Evolutionary conservation across 225 moss, liverwort and hornwort genomes (phyloP), one percentile per base, ranked within the genome.

Genomic region (Pleurozium schreberi): DNA sequence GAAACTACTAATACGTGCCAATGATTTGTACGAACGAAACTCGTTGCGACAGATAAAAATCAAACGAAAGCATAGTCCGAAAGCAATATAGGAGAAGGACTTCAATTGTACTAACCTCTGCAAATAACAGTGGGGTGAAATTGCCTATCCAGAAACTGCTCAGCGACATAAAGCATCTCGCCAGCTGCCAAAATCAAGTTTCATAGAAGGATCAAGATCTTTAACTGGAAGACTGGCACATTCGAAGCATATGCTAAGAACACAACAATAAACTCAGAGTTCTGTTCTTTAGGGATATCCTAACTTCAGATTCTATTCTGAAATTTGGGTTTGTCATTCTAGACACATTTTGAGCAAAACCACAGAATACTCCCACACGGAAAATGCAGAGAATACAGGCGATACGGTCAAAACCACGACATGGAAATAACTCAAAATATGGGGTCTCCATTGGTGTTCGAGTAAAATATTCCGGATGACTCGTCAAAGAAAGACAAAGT

Each of bases 61-160:
- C 30, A 78, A 63, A 63, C 33, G 50, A 36, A 76, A 87, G 52
- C n/a, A 10, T 18, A 61, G 70, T 70, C 62, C n/a, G 49, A 87
- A 89, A 65, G 53, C 76, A 62, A 25, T 30, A 69, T 25, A 58
- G 49, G 73, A 84, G 65, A 80, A 71, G 5, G 8, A 30, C 47
- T 42, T 11, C 23, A 31, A 14, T 77, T 74, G 36, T 74, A 87
- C 80, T 25, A 87, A 95, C 95, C 95, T 91, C 96, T 91, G 90
- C 98, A 98, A 50, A 98, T 91, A 30, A 98, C 97, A 45, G 97
- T 98, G 22, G 96, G 97, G 65, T 98, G 96, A 84, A 98, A 96
- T 63, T 96, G 96, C 86, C 95, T 94, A 68, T 98, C 96, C 88
- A 98, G 90, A 90, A 98, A 98, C 85, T 96, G 94, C 89, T 96